phyloP scores from a whole-genome alignment of 169 alveolate genomes.

The Besnoitia besnoiti region DNA sequence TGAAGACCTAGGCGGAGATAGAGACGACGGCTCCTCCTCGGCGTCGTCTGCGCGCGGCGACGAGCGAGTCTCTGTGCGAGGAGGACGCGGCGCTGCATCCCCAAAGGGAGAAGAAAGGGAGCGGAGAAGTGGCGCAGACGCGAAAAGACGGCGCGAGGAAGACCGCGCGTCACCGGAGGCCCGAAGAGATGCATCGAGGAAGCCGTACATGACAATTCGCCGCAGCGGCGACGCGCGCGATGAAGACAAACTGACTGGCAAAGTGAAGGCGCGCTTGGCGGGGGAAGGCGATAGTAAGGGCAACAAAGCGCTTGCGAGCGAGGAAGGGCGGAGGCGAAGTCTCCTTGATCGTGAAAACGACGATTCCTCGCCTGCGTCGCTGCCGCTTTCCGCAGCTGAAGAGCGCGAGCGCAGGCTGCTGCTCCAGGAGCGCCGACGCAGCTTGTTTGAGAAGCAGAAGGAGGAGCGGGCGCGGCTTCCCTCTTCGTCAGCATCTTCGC shows the following conservation, averaged over 20 bases:
- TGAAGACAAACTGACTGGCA: background rate
- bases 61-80: background rate
- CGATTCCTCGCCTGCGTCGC: background rate
- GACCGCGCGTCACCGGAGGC: background rate
- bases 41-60: background rate
- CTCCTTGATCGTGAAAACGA: background rate
- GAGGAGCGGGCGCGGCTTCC: constrained; percentile 2
- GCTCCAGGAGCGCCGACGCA: background rate
- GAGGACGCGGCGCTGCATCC: background rate
- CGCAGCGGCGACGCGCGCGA: background rate
- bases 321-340: no score
- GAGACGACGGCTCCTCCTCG: background rate
- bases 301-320: no score
- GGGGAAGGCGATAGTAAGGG: background rate
- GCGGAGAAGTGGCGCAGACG: background rate
- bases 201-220: background rate
- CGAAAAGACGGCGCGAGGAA: background rate
- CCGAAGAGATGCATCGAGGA: background rate
- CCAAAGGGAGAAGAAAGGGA: background rate
- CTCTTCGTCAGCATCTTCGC: background rate
- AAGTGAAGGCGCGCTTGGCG: background rate
- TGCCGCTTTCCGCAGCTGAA: background rate
- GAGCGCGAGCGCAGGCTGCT: background rate
- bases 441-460: no score
- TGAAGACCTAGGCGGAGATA: no score